Percentiles rank a stretch among this genome's conserved stretches.
phyloP scores from a whole-genome alignment of 2,329 filamentous ascomycete genomes.

The Diplodia corticola region DNA sequence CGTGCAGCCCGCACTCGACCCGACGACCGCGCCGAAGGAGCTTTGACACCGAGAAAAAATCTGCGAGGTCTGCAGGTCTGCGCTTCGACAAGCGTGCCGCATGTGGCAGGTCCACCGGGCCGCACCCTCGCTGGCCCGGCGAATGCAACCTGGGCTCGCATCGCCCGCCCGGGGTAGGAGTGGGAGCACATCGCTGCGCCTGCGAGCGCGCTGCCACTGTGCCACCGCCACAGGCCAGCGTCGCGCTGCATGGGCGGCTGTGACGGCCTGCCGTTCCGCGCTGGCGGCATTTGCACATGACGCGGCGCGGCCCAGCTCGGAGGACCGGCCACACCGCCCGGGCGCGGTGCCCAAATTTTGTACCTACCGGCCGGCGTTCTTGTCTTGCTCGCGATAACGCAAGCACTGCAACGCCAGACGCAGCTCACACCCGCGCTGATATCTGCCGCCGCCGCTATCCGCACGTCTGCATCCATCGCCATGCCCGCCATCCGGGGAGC shows the following conservation, averaged over 20 bases:
- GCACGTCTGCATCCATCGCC: slow-evolving; percentile 26
- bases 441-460: slow-evolving; percentile 27
- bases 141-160: slow-evolving; percentile 12
- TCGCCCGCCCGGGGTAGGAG: slow-evolving; percentile 7
- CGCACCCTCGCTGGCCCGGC: background rate
- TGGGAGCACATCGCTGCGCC: slow-evolving; percentile 1
- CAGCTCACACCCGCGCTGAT: slow-evolving; percentile 28
- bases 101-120: slow-evolving; percentile 5
- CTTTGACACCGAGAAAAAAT: slow-evolving; percentile 16
- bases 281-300: background rate
- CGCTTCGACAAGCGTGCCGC: background rate
- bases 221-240: background rate
- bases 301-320: no score
- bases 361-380: background rate
- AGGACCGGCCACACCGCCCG: no score
- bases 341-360: no score
- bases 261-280: background rate
- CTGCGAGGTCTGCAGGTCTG: slow-evolving; percentile 20
- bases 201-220: background rate
- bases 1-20: background rate
- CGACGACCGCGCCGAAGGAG: slow-evolving; percentile 7
- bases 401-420: slow-evolving; percentile 18
- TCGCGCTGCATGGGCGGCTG: background rate
- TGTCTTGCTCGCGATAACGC: slow-evolving; percentile 4
- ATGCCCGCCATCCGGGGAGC: slow-evolving; percentile 54